Base-by-base conservation (phyloP, 352 stramenopile genomes). In the Phytophthora ramorum region DNA sequence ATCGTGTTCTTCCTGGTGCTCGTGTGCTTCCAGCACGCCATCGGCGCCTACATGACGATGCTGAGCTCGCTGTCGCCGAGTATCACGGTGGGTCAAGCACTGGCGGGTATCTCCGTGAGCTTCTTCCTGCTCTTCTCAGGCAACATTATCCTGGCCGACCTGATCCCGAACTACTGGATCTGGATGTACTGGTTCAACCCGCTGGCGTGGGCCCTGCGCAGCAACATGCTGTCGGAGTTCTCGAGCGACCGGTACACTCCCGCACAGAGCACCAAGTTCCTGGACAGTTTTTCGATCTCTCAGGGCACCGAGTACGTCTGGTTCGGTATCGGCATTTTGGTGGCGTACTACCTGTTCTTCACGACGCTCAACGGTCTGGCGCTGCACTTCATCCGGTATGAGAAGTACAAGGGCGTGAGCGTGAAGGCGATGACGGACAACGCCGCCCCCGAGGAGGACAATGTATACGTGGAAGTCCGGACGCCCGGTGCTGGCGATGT, bases 151-250 rank as follows among this genome's bases (percentile, higher is more conserved):
- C 56, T 88, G 50, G 71, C 78, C 0, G 66, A 90, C 37, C 53
- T 89, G 14, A 90, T 92, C 48, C 81, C 81, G 41, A 37, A 84
- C 34, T 92, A 91, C 48, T 90, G 81, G 81, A 86, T 85, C 30
- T 92, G 83, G 83, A 85, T 92, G 79, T 89, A 90, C 66, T 92
- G 79, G 82, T 85, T 87, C 71, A 85, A 78, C 47, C 82, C 82
- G 22, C 9, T 89, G 6, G 55, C 82, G 4, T 91, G 82, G 82
- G 75, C 79, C 2, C 58, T 91, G 10, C 79, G 77, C 4, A 73
- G 54, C 30, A 65, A 87, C 35, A 87, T 89, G 76, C 51, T 89
- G 14, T 84, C 78, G 1, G 80, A 89, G 59, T 90, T 90, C 57
- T 67, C 66, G 13, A 71, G 61, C 7, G 41, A 71, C 14, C 46